phyloP scores from a whole-genome alignment of 2,329 filamentous ascomycete species.

The Ceratocystis huliohia region DNA sequence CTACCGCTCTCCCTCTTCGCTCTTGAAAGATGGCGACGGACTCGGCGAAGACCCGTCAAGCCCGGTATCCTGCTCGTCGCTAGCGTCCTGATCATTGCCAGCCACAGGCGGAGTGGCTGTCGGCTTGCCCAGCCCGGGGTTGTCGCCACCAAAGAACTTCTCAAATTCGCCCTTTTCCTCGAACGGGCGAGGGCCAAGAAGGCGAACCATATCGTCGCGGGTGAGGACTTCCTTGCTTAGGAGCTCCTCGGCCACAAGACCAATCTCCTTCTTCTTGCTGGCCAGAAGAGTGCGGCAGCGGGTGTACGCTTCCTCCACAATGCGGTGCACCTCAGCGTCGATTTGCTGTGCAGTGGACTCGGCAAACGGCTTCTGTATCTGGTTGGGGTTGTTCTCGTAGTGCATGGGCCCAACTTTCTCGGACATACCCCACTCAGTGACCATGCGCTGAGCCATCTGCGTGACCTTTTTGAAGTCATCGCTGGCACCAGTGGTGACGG shows the following conservation, averaged over 20 bases:
- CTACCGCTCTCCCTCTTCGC: conserved; percentile 1
- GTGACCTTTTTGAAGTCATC: conserved; percentile 99
- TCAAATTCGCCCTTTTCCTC: conserved; percentile 75
- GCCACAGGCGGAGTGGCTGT: conserved; percentile 40
- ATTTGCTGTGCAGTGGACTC: conserved; percentile 89
- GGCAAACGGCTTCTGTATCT: conserved; percentile 87
- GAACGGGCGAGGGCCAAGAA: conserved; percentile 75
- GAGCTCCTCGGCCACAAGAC: conserved; percentile 83
- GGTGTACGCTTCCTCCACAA: conserved; percentile 84
- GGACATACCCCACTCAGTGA: conserved; percentile 99
- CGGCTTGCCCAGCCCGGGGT: conserved; percentile 39
- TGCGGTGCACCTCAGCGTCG: conserved; percentile 78
- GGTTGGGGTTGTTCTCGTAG: conserved; percentile 72
- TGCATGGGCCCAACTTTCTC: conserved; percentile 84
- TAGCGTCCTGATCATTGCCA: conserved; percentile 25
- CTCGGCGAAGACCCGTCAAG: background rate
- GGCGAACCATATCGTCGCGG: conserved; percentile 79
- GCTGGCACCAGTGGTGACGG: conserved; percentile 84
- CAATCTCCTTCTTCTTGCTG: conserved; percentile 79
- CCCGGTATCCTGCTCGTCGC: conserved; percentile 22
- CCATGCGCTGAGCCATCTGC: conserved; percentile 90
- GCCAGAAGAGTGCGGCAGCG: conserved; percentile 73
- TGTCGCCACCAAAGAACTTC: conserved; percentile 72
- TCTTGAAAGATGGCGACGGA: conserved; percentile 6
- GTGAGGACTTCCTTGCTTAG: conserved; percentile 82